Evolutionary conservation across 257 asterid species (phyloP).

Genomic region (Orobanche coerulescens): DNA sequence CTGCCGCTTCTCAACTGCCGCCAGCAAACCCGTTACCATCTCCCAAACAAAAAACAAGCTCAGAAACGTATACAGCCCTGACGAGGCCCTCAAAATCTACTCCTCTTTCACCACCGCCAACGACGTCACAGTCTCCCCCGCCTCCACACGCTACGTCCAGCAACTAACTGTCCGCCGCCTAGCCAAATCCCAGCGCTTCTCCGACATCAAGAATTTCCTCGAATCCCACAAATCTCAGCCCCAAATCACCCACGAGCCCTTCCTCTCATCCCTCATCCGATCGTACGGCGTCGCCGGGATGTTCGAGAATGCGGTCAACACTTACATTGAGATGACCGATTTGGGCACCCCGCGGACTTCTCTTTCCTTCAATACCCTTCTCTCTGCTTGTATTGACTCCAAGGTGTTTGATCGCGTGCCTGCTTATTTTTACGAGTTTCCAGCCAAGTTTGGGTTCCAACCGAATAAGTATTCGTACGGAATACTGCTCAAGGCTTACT

Average conservation of each 20-base stretch:
- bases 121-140: conserved; percentile 35
- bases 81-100: conserved; percentile 64
- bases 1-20: conserved; percentile 53
- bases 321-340: conserved; percentile 53
- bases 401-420: conserved; percentile 46
- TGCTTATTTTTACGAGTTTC: conserved; percentile 46
- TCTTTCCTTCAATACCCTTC: conserved; percentile 61
- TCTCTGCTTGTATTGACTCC: conserved; percentile 38
- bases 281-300: conserved; percentile 72
- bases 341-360: conserved; percentile 67
- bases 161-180: conserved; percentile 68
- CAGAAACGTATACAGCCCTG: conserved; percentile 45
- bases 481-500: conserved; percentile 55
- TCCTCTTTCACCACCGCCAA: conserved; percentile 46
- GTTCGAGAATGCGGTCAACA: conserved; percentile 57
- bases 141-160: conserved; percentile 60
- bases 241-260: conserved; percentile 56
- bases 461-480: conserved; percentile 69
- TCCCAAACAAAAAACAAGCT: conserved; percentile 53
- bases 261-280: conserved; percentile 61
- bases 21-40: conserved; percentile 26
- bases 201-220: conserved; percentile 57
- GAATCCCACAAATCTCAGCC: conserved; percentile 68
- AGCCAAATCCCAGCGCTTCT: conserved; percentile 53
- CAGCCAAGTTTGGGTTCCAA: conserved; percentile 37